Evolutionary conservation across 2,329 filamentous ascomycete species (phyloP).

Genomic region (Coniella lustricola): DNA sequence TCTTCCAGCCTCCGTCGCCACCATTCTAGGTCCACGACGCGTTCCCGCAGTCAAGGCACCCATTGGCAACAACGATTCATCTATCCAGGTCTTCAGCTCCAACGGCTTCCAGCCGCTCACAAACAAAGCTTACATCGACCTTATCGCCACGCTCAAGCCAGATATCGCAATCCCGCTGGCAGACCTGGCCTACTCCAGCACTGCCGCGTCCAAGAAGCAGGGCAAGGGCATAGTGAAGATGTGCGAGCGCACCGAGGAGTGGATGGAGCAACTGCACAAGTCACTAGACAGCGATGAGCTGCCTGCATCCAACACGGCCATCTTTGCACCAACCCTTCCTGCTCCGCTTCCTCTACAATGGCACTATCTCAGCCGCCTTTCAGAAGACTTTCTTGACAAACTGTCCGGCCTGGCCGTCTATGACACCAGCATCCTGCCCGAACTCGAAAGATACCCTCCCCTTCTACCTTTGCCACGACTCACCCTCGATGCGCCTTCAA

Average conservation of each 20-base stretch:
- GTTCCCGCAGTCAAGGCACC: conserved; percentile 68
- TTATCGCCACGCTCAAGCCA: conserved; percentile 59
- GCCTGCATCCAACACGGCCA: conserved; percentile 22
- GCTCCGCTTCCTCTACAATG: conserved; percentile 68
- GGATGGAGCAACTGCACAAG: conserved; percentile 63
- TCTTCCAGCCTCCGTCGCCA: conserved; percentile 55
- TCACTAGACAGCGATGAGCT: conserved; percentile 28
- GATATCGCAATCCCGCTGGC: conserved; percentile 76
- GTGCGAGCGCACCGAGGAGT: conserved; percentile 77
- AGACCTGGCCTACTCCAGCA: conserved; percentile 50
- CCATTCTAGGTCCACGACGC: conserved; percentile 71
- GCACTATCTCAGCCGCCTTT: conserved; percentile 69
- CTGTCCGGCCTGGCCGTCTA: conserved; percentile 73
- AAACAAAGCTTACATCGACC: conserved; percentile 60
- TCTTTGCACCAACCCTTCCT: conserved; percentile 66
- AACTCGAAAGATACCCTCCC: conserved; percentile 48
- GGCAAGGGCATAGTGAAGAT: conserved; percentile 74
- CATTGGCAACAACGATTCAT: conserved; percentile 60
- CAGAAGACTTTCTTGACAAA: conserved; percentile 49
- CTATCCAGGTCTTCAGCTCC: conserved; percentile 75
- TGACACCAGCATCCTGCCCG: conserved; percentile 60
- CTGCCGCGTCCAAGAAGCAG: conserved; percentile 42
- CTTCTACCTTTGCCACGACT: conserved; percentile 64
- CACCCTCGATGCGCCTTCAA: conserved; percentile 61
- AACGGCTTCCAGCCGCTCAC: conserved; percentile 73